Base-by-base conservation (phyloP, 169 alveolate species). In the Eimeria acervulina region DNA sequence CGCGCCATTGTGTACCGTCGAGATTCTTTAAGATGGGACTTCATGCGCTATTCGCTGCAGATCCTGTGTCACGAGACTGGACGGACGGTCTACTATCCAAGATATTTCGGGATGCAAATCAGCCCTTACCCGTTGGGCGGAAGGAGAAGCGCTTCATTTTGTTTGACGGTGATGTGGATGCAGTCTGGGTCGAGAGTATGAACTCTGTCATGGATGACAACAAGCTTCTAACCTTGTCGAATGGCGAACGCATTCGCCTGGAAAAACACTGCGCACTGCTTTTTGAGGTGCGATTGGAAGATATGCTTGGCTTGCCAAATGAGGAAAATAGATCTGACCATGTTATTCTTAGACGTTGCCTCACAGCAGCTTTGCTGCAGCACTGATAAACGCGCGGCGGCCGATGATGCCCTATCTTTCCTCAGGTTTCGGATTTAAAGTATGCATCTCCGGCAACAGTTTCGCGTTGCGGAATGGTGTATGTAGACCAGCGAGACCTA, bases 391-490 rank as follows among this genome's bases (percentile, higher is more conserved):
- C 63, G 33, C n/a, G 33, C 19, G 42, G 63, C 80, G 2, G 55
- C 36, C 80, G 23, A 68, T 33, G 47, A 42, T 68, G 80, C 80
- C 23, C 70, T 70, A 70, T 44, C 26, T 47, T 78, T 15, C 19
- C 87, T 28, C 83, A 95, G 96, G 98, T 99, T 13, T 98, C 98
- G 96, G 99, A 99, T 96, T 97, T 99, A 89, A 98, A 98, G 98
- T 98, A 99, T 96, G 99, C 99, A 23, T 99, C 99, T 42, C 99
- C 99, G 26, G 99, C 99, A 13, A 99, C 99, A 5, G 99, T 99
- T 28, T 98, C 99, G n/a, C 97, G 99, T 93, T 99, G 99, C 40
- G 99, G 99, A 78, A 99, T 99, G 97, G 98, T 99, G 90, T 99
- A 98, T 97, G 99, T 99, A 68, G 99, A 99, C 96, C 99, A 98